These are phyloP conservation scores for Didymella exigua DNA, from an alignment of 2,329 filamentous ascomycete species.

Conservation along the genomic window DNA sequence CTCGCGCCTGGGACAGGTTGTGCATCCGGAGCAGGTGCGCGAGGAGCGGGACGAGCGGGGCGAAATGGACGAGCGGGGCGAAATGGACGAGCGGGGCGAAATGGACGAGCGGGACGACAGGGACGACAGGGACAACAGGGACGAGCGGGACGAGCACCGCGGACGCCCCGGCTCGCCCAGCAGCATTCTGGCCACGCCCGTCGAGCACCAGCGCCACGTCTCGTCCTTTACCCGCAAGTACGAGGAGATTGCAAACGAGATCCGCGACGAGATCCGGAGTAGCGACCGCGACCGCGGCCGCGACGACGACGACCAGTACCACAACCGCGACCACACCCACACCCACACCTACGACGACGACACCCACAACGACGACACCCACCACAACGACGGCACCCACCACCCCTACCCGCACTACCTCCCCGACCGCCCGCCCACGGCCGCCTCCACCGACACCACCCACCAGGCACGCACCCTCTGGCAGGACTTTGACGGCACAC, in stretches of 20 bases:
- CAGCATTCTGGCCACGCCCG: constrained; percentile 3
- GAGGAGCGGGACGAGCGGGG: constrained; percentile 26
- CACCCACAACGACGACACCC: constrained; percentile 6
- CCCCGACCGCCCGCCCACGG: constrained; percentile 57
- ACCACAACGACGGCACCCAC: constrained; percentile 1
- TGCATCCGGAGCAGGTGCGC: constrained; percentile 44
- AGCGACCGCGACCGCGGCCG: constrained; percentile 18
- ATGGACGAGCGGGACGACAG: neutral
- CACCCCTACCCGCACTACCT: constrained; percentile 22
- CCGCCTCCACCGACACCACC: constrained; percentile 65
- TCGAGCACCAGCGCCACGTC: constrained; percentile 32
- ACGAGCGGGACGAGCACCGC: neutral
- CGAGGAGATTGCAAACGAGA: constrained; percentile 45
- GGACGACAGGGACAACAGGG: no score
- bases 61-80: no score
- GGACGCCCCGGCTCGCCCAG: constrained; percentile 25
- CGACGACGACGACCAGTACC: neutral
- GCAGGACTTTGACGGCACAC: constrained; percentile 80
- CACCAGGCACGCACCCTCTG: constrained; percentile 72
- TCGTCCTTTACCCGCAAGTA: constrained; percentile 47
- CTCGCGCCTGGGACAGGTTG: constrained; percentile 50
- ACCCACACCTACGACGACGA: constrained; percentile 10
- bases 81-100: no score
- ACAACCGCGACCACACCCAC: constrained; percentile 5
- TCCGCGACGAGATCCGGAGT: constrained; percentile 39